A percentile compares a stretch with the other conserved stretches of the same genome.
phyloP scores from a whole-genome alignment of 345 rosid species.

The Erucastrum elatum region DNA sequence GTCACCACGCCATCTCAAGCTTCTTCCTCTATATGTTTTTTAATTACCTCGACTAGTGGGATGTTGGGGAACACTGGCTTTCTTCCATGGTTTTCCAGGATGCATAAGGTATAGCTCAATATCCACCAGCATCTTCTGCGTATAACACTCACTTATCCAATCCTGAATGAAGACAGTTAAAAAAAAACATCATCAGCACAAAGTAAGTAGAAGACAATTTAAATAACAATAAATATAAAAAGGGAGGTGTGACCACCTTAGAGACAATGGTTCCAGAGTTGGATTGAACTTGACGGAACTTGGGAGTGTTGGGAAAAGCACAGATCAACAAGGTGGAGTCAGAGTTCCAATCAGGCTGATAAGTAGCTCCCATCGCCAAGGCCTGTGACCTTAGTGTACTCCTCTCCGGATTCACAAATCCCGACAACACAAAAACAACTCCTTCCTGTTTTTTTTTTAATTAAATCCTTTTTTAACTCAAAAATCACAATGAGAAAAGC shows the following conservation, averaged over 20 bases:
- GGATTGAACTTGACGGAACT: slow-evolving; percentile 80
- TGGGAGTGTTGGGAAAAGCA: slow-evolving; percentile 87
- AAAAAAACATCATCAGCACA: too few species aligned
- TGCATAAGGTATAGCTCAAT: slow-evolving; percentile 79
- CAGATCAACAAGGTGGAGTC: slow-evolving; percentile 8
- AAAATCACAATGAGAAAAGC: not conserved
- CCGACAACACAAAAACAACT: slow-evolving; percentile 78
- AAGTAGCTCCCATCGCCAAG: not conserved
- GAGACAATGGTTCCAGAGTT: slow-evolving; percentile 74
- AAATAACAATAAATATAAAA: too few species aligned
- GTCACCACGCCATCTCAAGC: slow-evolving; percentile 6
- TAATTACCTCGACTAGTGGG: slow-evolving; percentile 42
- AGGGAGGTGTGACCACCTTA: slow-evolving; percentile 44
- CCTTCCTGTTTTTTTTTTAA: slow-evolving; percentile 51
- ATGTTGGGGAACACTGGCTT: slow-evolving; percentile 34
- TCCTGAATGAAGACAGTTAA: slow-evolving; percentile 46
- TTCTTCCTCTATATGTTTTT: not conserved
- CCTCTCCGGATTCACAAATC: slow-evolving; percentile 89
- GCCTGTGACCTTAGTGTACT: slow-evolving; percentile 76
- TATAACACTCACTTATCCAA: slow-evolving; percentile 77
- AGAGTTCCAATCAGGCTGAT: slow-evolving; percentile 59
- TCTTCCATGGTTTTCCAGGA: slow-evolving; percentile 91
- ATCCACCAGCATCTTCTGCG: slow-evolving; percentile 69
- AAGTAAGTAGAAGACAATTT: too few species aligned
- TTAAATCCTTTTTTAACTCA: not conserved